phyloP scores from a whole-genome alignment of 75 land plant genomes.

The Pinus tabuliformis region DNA sequence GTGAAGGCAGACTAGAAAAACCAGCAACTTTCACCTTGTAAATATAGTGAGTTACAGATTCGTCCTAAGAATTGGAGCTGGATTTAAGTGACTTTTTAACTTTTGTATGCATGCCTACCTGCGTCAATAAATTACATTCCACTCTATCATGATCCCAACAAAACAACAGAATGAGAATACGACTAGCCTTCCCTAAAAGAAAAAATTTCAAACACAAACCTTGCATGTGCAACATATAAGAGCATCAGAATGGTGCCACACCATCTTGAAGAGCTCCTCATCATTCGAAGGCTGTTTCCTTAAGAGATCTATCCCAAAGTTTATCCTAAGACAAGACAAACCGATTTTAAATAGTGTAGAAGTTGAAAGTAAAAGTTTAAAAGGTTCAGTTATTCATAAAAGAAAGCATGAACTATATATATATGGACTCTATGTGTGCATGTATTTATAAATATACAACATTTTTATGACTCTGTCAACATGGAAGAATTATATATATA shows the following conservation, averaged over 20 bases:
- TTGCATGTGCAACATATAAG: constrained; percentile 50
- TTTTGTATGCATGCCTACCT: neutral
- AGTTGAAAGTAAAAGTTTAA: neutral
- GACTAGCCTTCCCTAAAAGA: neutral
- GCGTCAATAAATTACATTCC: neutral
- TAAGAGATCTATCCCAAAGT: constrained; percentile 36
- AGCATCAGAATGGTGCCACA: constrained; percentile 52
- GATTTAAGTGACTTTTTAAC: too few relatives aligned
- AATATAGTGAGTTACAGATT: too few relatives aligned
- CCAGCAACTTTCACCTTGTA: too few relatives aligned
- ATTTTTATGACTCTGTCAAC: too few relatives aligned
- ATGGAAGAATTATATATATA: too few relatives aligned
- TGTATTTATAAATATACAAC: too few relatives aligned
- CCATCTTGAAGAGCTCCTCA: constrained; percentile 34
- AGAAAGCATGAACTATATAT: neutral
- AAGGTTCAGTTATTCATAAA: neutral
- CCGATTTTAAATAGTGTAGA: neutral
- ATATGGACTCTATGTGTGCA: too few relatives aligned
- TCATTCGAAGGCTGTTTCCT: constrained; percentile 21
- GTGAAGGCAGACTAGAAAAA: too few relatives aligned
- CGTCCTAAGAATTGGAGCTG: too few relatives aligned
- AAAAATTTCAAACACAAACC: constrained; percentile 15
- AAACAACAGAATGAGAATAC: neutral
- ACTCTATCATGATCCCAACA: neutral
- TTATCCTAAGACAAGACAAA: constrained; percentile 13